Conservation (phyloP, 2,329 filamentous ascomycete species). For the Arachnomyces sp. region DNA sequence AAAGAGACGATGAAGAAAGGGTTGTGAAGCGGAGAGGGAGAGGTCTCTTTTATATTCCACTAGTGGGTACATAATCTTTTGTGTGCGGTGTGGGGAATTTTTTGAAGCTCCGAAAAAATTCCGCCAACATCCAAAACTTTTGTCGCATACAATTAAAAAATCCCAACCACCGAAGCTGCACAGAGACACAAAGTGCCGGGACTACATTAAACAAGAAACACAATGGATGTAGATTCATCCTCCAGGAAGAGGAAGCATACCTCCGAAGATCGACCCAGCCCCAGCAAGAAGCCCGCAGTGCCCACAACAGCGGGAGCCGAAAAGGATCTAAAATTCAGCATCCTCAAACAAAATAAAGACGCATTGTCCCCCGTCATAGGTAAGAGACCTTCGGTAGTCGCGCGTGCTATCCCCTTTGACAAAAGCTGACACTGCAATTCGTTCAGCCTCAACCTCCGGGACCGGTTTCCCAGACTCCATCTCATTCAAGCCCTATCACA, state of each 20-base stretch:
- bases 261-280: slow-evolving; percentile 35
- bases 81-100: not conserved
- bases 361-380: slow-evolving; percentile 44
- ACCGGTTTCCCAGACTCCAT: slow-evolving; percentile 21
- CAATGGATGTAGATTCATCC: slow-evolving; percentile 26
- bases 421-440: not conserved
- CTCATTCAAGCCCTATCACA: slow-evolving; percentile 38
- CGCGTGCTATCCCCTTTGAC: not conserved
- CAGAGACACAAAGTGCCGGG: too few species aligned
- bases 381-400: slow-evolving; percentile 21
- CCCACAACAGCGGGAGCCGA: slow-evolving; percentile 28
- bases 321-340: slow-evolving; percentile 30
- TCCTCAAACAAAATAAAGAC: slow-evolving; percentile 39
- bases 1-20: too few species aligned
- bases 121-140: not conserved
- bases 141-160: too few species aligned
- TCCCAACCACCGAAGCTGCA: too few species aligned
- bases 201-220: slow-evolving; percentile 6
- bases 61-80: too few species aligned
- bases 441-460: slow-evolving; percentile 20
- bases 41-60: too few species aligned
- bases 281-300: slow-evolving; percentile 43
- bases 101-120: not conserved
- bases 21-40: too few species aligned
- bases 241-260: slow-evolving; percentile 46